Evolutionary conservation across 139 green algal species (phyloP), one percentile per base, ranked within the genome.

Genomic region (Picochlorum sp.): DNA sequence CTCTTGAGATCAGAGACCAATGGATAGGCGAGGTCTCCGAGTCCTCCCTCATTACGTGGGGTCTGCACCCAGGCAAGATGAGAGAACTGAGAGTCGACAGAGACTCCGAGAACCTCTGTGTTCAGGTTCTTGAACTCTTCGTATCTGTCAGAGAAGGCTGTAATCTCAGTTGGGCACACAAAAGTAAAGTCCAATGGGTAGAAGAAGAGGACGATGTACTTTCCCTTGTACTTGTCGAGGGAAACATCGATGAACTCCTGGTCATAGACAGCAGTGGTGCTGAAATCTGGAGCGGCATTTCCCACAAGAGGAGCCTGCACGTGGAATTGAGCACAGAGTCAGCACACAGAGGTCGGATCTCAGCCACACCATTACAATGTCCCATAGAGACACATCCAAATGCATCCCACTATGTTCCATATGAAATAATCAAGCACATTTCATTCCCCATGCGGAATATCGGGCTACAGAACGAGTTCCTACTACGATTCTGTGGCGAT

Each of bases 151-250:
- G 81, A 93, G 83, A 98, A 98, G 49, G 92, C 92, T 21, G 90
- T 98, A 78, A 98, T 97, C 82, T 98, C 92, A 9, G 92, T 98
- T 20, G 92, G 92, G 84, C 88, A 85, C 9, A 85, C 81, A 66
- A 93, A 90, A 62, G 91, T 97, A 79, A 97, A 97, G 73, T 97
- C 90, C 56, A 97, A 76, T 13, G 90, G 90, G 83, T 98, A 98
- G 86, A 98, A 98, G 82, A 98, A 97, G 2, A 98, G 84, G n/a
- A 97, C 79, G 5, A 98, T 89, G 70, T 98, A 98, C 83, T 98
- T 96, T 74, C 89, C 80, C 71, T 82, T 80, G 86, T 97, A 99
- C 65, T 97, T 69, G 34, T 60, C 83, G 50, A 99, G 81, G 60
- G 70, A 85, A 15, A 95, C 62, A 47, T 97, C 84, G 8, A 95